Evolutionary conservation across 768 basidiomycete species (phyloP).

Genomic region (Hydnomerulius pinastri): DNA sequence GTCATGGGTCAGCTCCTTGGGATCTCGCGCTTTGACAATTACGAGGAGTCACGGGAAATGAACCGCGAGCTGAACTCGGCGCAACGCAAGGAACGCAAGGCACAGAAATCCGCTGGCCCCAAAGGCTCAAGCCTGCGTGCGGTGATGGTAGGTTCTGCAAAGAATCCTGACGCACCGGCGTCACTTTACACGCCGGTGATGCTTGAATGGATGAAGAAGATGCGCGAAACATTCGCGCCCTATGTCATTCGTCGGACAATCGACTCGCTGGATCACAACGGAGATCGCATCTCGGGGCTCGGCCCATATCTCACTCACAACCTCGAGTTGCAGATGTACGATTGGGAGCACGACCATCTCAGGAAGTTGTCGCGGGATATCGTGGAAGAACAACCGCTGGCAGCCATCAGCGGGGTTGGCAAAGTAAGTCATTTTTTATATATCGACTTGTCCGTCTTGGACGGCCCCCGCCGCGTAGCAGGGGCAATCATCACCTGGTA

Average conservation of each 20-base stretch:
- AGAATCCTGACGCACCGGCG: too few relatives aligned
- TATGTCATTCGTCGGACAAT: constrained; percentile 5
- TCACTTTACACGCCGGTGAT: too few relatives aligned
- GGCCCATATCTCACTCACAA: not conserved
- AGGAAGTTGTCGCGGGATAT: constrained; percentile 11
- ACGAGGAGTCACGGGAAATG: not conserved
- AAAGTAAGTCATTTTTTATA: constrained; percentile 1
- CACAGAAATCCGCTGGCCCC: too few relatives aligned
- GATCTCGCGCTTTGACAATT: not conserved
- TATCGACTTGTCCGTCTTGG: not conserved
- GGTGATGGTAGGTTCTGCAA: too few relatives aligned
- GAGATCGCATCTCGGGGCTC: constrained; percentile 1
- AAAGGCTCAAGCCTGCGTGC: too few relatives aligned
- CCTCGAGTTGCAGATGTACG: not conserved
- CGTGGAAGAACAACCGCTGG: constrained; percentile 8
- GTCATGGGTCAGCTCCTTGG: constrained; percentile 1
- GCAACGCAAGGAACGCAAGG: too few relatives aligned
- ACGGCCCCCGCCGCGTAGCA: too few relatives aligned
- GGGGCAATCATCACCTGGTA: too few relatives aligned
- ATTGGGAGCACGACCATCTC: constrained; percentile 2
- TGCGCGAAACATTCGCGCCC: constrained; percentile 2
- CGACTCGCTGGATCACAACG: not conserved
- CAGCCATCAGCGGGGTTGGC: not conserved
- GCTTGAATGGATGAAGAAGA: constrained; percentile 1
- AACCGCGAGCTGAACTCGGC: too few relatives aligned